Conservation (phyloP, 148 eudicot genomes). For the Persicaria tinctoria region DNA sequence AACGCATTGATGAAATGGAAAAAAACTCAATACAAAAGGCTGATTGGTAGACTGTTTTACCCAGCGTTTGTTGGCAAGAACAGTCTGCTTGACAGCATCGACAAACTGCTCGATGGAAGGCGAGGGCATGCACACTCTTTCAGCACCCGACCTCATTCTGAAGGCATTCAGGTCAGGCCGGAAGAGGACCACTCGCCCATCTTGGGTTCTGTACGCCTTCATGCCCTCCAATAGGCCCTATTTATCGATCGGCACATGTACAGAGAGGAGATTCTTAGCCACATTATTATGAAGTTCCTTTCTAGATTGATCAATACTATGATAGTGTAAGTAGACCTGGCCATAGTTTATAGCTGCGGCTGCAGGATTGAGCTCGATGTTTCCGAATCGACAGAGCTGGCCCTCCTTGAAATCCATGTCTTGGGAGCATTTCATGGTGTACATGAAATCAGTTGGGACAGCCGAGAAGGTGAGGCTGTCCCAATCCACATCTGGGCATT, state of each 20-base stretch:
- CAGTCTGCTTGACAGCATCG: conserved; percentile 75
- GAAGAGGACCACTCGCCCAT: conserved; percentile 65
- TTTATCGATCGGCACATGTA: too few species aligned
- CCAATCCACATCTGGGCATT: conserved; percentile 58
- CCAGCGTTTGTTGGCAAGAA: conserved; percentile 83
- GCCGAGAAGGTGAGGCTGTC: conserved; percentile 22
- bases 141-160: conserved; percentile 47
- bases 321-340: too few species aligned
- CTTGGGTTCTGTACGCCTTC: conserved; percentile 70
- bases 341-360: too few species aligned
- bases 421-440: conserved; percentile 1
- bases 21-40: background rate
- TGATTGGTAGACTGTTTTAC: conserved; percentile 24
- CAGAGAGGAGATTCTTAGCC: too few species aligned
- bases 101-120: conserved; percentile 85
- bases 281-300: too few species aligned
- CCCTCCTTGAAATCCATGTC: background rate
- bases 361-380: background rate
- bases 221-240: conserved; percentile 92
- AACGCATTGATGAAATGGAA: background rate
- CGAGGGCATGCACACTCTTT: conserved; percentile 41
- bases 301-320: too few species aligned
- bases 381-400: background rate
- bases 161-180: conserved; percentile 81
- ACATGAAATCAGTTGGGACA: conserved; percentile 2